These are phyloP conservation scores for Chaetomiaceae sp. DNA, from an alignment of 2,329 filamentous ascomycete genomes.

Conservation along the genomic window DNA sequence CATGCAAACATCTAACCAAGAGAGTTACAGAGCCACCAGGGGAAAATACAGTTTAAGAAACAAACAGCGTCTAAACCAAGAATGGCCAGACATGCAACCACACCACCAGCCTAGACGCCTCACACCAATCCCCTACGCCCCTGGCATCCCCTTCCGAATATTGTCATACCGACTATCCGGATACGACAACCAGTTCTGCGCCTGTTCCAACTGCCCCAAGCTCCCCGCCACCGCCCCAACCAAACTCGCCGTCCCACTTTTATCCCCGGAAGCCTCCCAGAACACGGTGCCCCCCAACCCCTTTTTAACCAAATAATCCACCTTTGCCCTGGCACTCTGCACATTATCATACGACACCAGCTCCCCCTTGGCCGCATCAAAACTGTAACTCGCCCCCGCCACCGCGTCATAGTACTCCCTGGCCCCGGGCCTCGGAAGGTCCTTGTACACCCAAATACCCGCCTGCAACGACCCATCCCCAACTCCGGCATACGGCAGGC, in stretches of 20 bases:
- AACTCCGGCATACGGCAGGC: conserved; percentile 57
- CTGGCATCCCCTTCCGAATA: conserved; percentile 37
- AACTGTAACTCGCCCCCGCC: conserved; percentile 66
- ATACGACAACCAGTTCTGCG: conserved; percentile 50
- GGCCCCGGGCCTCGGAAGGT: conserved; percentile 59
- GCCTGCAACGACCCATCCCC: conserved; percentile 55
- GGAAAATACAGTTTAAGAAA: not conserved
- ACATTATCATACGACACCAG: conserved; percentile 69
- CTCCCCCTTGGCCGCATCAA: conserved; percentile 53
- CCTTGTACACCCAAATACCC: conserved; percentile 71
- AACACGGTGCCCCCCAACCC: conserved; percentile 73
- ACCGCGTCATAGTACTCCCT: conserved; percentile 52
- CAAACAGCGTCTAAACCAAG: not conserved
- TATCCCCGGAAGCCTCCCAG: conserved; percentile 77
- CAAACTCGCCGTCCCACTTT: conserved; percentile 49
- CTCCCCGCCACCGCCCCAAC: conserved; percentile 47
- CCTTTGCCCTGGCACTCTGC: conserved; percentile 56
- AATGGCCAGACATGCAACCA: not conserved
- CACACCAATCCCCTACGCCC: conserved; percentile 4
- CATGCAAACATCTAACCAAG: too few species aligned
- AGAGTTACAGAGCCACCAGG: too few species aligned
- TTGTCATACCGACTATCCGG: conserved; percentile 57
- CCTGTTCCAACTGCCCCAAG: conserved; percentile 47
- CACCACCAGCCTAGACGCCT: not conserved
- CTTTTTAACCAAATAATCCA: conserved; percentile 54